These are phyloP conservation scores for Cardamine resedifolia DNA, from an alignment of 345 rosid genomes.

Conservation along the genomic window DNA sequence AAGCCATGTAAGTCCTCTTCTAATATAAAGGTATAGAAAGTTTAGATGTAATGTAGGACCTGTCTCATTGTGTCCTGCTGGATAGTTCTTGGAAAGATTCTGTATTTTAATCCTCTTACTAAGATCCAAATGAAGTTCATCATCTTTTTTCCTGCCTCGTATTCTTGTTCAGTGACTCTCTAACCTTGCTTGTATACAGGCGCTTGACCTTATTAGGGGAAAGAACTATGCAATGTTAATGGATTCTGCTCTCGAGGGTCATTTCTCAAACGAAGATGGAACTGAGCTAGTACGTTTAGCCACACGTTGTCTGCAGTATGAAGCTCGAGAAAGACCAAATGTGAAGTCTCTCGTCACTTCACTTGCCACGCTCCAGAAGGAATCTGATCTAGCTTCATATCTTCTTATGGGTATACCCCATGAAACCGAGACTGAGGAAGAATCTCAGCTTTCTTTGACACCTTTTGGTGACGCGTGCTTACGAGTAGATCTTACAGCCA, in stretches of 20 bases:
- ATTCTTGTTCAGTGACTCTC: background rate
- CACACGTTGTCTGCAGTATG: conserved; percentile 91
- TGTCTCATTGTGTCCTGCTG: conserved; percentile 4
- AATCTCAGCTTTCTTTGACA: conserved; percentile 51
- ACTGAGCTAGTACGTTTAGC: conserved; percentile 84
- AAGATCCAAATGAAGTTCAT: background rate
- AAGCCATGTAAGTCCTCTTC: conserved; percentile 70
- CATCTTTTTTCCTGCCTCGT: conserved; percentile 7
- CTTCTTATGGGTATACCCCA: conserved; percentile 71
- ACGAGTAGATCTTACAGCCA: conserved; percentile 88
- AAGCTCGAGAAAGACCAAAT: conserved; percentile 97
- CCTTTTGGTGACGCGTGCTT: conserved; percentile 88
- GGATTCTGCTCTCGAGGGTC: conserved; percentile 95
- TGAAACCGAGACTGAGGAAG: conserved; percentile 50
- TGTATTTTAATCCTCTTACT: background rate
- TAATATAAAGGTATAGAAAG: background rate
- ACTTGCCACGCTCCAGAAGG: conserved; percentile 80
- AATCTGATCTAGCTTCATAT: conserved; percentile 67
- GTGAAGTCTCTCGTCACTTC: conserved; percentile 77
- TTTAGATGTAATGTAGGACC: conserved; percentile 5
- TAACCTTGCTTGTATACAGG: conserved; percentile 50
- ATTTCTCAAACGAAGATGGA: conserved; percentile 91
- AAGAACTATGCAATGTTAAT: conserved; percentile 89
- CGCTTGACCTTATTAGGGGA: conserved; percentile 88
- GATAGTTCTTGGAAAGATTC: background rate